These are phyloP conservation scores for Chenopodium quinoa DNA, from an alignment of 148 eudicot species.

Conservation along the genomic window DNA sequence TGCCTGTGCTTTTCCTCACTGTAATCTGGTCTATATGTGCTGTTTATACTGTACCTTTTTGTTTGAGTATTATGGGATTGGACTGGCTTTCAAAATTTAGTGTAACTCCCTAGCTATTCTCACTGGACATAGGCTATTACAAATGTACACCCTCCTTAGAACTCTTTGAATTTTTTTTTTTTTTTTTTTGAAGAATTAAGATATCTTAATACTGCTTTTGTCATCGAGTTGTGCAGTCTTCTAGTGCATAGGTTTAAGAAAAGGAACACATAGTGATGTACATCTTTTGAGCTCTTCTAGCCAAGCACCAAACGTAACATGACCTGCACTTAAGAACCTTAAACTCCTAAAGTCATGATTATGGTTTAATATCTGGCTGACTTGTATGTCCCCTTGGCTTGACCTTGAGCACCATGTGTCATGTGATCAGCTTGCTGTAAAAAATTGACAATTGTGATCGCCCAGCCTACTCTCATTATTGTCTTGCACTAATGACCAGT, in stretches of 20 bases:
- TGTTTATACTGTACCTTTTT: not conserved
- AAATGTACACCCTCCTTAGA: not conserved
- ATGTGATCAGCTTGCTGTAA: not conserved
- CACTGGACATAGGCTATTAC: not conserved
- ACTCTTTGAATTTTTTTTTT: not conserved
- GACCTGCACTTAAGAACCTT: not conserved
- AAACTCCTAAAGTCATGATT: not conserved
- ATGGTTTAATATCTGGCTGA: not conserved
- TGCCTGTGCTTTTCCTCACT: not conserved
- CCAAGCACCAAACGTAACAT: not conserved
- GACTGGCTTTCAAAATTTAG: not conserved
- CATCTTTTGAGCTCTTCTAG: not conserved
- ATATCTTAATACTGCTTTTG: not conserved
- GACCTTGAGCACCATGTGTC: not conserved
- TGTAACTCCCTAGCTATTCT: not conserved
- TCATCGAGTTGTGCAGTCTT: not conserved
- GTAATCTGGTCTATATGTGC: not conserved
- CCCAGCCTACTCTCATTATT: not conserved
- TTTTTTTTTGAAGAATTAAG: not conserved
- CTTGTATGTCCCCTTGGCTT: not conserved
- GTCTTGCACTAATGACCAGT: not conserved
- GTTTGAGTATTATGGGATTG: not conserved
- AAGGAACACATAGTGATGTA: not conserved
- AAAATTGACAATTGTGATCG: not conserved
- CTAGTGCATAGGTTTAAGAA: not conserved